Evolutionary conservation across 805 yeast genomes (phyloP).

Genomic region (Candida pini): DNA sequence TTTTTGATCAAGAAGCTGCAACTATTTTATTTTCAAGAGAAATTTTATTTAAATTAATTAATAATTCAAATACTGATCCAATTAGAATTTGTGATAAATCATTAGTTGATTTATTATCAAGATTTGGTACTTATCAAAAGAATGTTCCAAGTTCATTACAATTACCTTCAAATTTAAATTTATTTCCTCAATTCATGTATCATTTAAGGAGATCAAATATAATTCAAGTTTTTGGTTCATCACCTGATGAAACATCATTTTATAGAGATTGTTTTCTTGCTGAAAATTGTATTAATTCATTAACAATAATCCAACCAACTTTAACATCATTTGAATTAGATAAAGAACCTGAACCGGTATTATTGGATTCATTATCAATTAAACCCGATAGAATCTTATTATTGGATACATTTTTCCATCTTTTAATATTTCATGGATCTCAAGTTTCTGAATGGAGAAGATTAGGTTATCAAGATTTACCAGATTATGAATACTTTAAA

Average conservation of each 20-base stretch:
- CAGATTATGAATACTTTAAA: slow-evolving; percentile 54
- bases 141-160: slow-evolving; percentile 44
- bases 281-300: slow-evolving; percentile 55
- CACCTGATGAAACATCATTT: slow-evolving; percentile 69
- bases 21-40: slow-evolving; percentile 55
- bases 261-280: slow-evolving; percentile 56
- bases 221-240: slow-evolving; percentile 59
- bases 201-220: slow-evolving; percentile 64
- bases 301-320: slow-evolving; percentile 68
- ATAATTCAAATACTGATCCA: slow-evolving; percentile 33
- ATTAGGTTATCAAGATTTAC: slow-evolving; percentile 55
- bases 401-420: slow-evolving; percentile 65
- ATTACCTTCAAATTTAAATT: slow-evolving; percentile 42
- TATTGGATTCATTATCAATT: slow-evolving; percentile 58
- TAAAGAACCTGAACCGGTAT: slow-evolving; percentile 56
- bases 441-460: slow-evolving; percentile 64
- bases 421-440: slow-evolving; percentile 61
- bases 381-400: slow-evolving; percentile 51
- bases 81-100: slow-evolving; percentile 47
- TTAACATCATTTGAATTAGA: slow-evolving; percentile 53
- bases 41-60: slow-evolving; percentile 38
- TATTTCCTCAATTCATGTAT: slow-evolving; percentile 63
- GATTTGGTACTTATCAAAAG: slow-evolving; percentile 43
- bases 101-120: slow-evolving; percentile 40
- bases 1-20: slow-evolving; percentile 68